Evolutionary conservation across 148 eudicot genomes (phyloP).

Genomic region (Vaccinium macrocarpon): DNA sequence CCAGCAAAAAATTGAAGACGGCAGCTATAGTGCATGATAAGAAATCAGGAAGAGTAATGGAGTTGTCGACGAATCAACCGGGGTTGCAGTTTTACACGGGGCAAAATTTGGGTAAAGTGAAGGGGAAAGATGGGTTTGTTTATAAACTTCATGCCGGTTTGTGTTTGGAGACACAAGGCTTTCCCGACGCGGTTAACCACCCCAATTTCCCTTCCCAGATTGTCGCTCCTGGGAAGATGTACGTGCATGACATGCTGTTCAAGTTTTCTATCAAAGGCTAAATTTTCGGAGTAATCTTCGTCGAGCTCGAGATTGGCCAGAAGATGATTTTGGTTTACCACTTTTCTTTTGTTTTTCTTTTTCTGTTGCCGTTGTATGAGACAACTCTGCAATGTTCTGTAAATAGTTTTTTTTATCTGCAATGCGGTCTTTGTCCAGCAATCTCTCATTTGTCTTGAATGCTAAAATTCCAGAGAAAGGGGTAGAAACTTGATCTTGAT

Average conservation of each 20-base stretch:
- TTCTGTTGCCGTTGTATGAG: no score
- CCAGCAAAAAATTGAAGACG: slow-evolving; percentile 28
- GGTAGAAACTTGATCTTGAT: neutral
- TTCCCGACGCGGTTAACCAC: slow-evolving; percentile 79
- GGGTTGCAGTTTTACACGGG: slow-evolving; percentile 83
- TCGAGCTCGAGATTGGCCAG: neutral
- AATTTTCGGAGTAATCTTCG: slow-evolving; percentile 17
- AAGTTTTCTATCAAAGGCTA: slow-evolving; percentile 38
- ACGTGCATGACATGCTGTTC: slow-evolving; percentile 56
- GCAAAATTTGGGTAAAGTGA: slow-evolving; percentile 32
- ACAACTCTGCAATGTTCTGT: no score
- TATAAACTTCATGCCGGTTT: slow-evolving; percentile 53
- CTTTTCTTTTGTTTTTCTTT: neutral
- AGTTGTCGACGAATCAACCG: slow-evolving; percentile 51
- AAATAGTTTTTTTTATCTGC: no score
- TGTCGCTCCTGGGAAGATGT: slow-evolving; percentile 45
- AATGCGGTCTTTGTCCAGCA: no score
- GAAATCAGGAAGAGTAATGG: slow-evolving; percentile 58
- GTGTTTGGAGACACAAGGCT: slow-evolving; percentile 85
- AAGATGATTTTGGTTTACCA: neutral
- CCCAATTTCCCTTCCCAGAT: slow-evolving; percentile 73
- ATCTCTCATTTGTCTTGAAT: no score
- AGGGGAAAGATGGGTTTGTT: slow-evolving; percentile 60
- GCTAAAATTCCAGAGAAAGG: no score
- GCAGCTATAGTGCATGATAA: slow-evolving; percentile 44